phyloP scores from a whole-genome alignment of 2,329 filamentous ascomycete genomes.

The Talaromyces sp. region DNA sequence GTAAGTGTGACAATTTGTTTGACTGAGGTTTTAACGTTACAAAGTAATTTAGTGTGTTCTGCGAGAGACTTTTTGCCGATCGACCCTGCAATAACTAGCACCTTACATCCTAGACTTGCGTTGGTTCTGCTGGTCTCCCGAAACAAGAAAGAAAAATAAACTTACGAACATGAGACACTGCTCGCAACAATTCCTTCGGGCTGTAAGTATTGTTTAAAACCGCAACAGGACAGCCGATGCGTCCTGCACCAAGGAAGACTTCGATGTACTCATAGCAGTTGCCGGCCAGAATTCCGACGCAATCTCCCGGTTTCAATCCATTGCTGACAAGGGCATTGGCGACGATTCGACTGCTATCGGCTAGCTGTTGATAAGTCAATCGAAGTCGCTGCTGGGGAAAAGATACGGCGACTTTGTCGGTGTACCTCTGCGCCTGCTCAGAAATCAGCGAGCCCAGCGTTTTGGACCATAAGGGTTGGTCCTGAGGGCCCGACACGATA shows the following conservation, averaged over 20 bases:
- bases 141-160: no score
- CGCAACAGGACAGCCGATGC: conserved; percentile 26
- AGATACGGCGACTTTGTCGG: conserved; percentile 8
- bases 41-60: background rate
- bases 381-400: conserved; percentile 18
- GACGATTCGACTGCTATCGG: conserved; percentile 12
- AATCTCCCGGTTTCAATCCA: conserved; percentile 60
- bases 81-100: background rate
- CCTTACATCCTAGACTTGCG: background rate
- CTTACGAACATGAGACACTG: no score
- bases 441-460: conserved; percentile 17
- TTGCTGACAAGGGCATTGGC: conserved; percentile 58
- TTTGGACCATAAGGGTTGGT: conserved; percentile 16
- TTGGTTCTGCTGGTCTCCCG: no score
- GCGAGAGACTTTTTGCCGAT: background rate
- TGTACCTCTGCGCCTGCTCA: conserved; percentile 14
- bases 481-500: conserved; percentile 11
- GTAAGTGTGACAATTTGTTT: background rate
- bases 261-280: conserved; percentile 50
- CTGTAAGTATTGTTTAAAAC: conserved; percentile 30
- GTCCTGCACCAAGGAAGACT: conserved; percentile 47
- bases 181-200: conserved; percentile 16
- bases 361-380: conserved; percentile 17
- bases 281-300: conserved; percentile 64
- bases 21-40: background rate